Percentiles rank a stretch among this genome's conserved stretches.
Conservation (phyloP, 192 early-diverging fungal genomes). For the Coemansia sp. region DNA sequence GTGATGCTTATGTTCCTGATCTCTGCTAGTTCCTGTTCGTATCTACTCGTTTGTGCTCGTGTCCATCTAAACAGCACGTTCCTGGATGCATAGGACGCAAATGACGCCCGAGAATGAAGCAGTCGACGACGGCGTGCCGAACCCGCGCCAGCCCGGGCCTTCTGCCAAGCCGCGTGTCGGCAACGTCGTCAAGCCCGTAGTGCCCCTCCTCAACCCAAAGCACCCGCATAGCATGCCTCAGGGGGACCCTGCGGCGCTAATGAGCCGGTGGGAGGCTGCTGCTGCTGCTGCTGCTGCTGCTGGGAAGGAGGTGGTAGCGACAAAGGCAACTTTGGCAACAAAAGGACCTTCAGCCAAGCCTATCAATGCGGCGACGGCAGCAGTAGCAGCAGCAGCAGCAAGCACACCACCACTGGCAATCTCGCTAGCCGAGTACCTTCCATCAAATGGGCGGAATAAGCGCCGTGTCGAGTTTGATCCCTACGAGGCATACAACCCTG, state of each 20-base stretch:
- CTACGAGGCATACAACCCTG: slow-evolving; percentile 27
- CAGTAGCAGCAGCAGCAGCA: not conserved
- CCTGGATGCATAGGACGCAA: no score
- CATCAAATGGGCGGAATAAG: not conserved
- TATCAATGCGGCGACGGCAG: not conserved
- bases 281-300: not conserved
- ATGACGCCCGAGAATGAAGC: no score
- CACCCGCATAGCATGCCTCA: slow-evolving; percentile 25
- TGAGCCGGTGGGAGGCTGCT: slow-evolving; percentile 19
- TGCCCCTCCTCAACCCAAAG: slow-evolving; percentile 7
- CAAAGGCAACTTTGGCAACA: no score
- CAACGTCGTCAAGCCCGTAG: not conserved
- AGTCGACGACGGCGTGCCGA: no score
- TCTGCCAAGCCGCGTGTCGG: not conserved
- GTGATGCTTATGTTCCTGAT: no score
- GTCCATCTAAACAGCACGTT: no score
- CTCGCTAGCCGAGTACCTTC: slow-evolving; percentile 34
- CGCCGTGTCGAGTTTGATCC: slow-evolving; percentile 18
- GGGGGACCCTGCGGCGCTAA: slow-evolving; percentile 15
- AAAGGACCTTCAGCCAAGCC: not conserved
- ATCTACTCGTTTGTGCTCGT: no score
- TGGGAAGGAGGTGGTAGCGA: no score
- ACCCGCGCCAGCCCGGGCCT: slow-evolving; percentile 17
- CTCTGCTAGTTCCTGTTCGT: no score
- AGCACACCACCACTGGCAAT: not conserved